A percentile compares a stretch with the other conserved stretches of the same genome.
phyloP scores from a whole-genome alignment of 2,329 filamentous ascomycete genomes.

The Grosmannia huntii region DNA sequence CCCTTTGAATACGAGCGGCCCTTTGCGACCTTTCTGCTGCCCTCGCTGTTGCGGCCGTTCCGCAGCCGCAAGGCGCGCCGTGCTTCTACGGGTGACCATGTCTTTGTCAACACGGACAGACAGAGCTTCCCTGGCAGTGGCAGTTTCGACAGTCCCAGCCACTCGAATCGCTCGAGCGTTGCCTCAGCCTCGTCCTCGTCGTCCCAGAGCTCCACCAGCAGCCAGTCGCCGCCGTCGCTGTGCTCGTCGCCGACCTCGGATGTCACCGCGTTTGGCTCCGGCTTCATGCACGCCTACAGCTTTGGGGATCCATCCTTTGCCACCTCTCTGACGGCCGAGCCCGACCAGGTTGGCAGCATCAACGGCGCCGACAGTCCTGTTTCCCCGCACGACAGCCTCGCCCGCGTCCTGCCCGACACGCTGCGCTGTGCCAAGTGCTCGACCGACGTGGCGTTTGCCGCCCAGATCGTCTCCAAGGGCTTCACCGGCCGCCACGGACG shows the following conservation, averaged over 20 bases:
- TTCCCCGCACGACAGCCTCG: not conserved
- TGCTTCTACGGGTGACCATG: constrained; percentile 8
- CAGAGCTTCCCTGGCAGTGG: not conserved
- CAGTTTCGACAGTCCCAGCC: not conserved
- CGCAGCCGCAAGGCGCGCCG: constrained; percentile 8
- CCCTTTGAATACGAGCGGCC: constrained; percentile 2
- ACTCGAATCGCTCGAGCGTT: not conserved
- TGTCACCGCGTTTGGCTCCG: not conserved
- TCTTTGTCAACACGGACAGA: not conserved
- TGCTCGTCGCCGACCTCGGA: constrained; percentile 11
- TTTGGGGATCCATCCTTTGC: not conserved
- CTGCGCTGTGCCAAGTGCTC: constrained; percentile 47
- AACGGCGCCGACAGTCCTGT: not conserved
- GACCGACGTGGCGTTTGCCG: constrained; percentile 45
- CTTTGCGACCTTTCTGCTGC: constrained; percentile 17
- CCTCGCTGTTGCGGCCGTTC: constrained; percentile 14
- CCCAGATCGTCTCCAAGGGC: constrained; percentile 51
- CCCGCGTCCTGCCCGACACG: constrained; percentile 34
- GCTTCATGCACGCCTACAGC: not conserved
- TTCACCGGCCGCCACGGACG: constrained; percentile 55
- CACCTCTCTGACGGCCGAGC: not conserved
- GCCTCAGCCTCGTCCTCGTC: constrained; percentile 4
- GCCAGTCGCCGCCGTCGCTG: constrained; percentile 9
- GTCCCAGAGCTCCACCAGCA: not conserved
- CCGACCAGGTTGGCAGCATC: not conserved